Percentiles rank a stretch among this genome's conserved stretches.
phyloP scores from a whole-genome alignment of 305 asterid genomes.

The Plantago coronopus region DNA sequence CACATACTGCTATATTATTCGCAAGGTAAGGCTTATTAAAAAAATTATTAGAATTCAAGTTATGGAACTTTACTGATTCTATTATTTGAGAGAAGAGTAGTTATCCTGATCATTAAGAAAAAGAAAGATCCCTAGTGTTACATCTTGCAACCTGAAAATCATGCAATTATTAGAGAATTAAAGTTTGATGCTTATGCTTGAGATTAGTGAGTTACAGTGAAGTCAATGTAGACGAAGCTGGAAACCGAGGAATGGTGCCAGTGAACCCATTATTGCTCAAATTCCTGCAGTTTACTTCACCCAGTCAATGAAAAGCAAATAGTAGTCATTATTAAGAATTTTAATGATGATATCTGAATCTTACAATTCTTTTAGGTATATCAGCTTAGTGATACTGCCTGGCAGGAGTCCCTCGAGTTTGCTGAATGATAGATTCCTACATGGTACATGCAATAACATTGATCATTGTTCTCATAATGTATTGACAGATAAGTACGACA shows the following conservation, averaged over 20 bases:
- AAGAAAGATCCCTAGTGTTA: no score
- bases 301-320: conserved; percentile 10
- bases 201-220: conserved; percentile 40
- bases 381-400: conserved; percentile 45
- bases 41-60: no score
- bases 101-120: no score
- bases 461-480: not conserved
- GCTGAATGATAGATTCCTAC: conserved; percentile 50
- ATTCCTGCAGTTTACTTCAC: conserved; percentile 40
- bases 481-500: not conserved
- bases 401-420: conserved; percentile 52
- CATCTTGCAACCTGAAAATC: no score
- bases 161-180: conserved; percentile 1
- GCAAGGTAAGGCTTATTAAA: no score
- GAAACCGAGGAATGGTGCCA: conserved; percentile 42
- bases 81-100: no score
- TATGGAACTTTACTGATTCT: no score
- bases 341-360: conserved; percentile 13
- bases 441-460: conserved; percentile 5
- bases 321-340: conserved; percentile 1
- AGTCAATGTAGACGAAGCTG: conserved; percentile 36
- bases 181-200: conserved; percentile 9
- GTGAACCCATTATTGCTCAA: conserved; percentile 50
- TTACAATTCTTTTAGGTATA: conserved; percentile 57
- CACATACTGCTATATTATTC: no score